Evolutionary conservation across 106 monocot species (phyloP).

Genomic region (Narthecium ossifragum): DNA sequence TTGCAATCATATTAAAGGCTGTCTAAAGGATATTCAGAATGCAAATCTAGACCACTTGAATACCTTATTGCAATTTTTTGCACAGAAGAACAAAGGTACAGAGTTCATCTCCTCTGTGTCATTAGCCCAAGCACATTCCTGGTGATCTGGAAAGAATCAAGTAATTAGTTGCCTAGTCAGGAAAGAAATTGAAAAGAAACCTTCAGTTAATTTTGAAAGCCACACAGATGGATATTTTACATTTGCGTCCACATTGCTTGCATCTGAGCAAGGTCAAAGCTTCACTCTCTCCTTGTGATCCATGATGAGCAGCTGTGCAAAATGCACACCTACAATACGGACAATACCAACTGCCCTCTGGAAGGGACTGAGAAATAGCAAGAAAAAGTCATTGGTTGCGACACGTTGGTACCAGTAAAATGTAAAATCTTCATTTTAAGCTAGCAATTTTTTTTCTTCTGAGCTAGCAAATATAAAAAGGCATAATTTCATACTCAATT

Average conservation of each 20-base stretch:
- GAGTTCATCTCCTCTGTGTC: conserved; percentile 12
- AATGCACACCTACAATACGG: conserved; percentile 59
- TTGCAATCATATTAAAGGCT: too few species aligned
- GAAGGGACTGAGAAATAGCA: conserved; percentile 61
- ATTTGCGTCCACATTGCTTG: conserved; percentile 50
- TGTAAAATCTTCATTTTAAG: too few species aligned
- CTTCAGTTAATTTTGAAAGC: not conserved
- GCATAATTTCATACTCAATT: too few species aligned
- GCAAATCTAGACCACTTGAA: not conserved
- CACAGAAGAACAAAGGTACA: conserved; percentile 29
- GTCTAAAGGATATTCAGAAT: not conserved
- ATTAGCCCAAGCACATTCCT: conserved; percentile 37
- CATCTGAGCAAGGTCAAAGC: conserved; percentile 25
- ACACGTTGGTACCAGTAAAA: too few species aligned
- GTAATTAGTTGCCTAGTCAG: not conserved
- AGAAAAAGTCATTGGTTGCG: too few species aligned
- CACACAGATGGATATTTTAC: conserved; percentile 24
- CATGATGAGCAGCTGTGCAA: conserved; percentile 24
- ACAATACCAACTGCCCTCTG: conserved; percentile 64
- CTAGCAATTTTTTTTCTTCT: too few species aligned
- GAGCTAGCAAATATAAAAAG: too few species aligned
- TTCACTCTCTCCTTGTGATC: conserved; percentile 2
- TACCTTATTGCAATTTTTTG: conserved; percentile 56
- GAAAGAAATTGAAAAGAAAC: not conserved
- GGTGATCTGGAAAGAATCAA: conserved; percentile 37